Evolutionary conservation across 495 filamentous ascomycete species (phyloP).

Genomic region (Xylaria sp.): DNA sequence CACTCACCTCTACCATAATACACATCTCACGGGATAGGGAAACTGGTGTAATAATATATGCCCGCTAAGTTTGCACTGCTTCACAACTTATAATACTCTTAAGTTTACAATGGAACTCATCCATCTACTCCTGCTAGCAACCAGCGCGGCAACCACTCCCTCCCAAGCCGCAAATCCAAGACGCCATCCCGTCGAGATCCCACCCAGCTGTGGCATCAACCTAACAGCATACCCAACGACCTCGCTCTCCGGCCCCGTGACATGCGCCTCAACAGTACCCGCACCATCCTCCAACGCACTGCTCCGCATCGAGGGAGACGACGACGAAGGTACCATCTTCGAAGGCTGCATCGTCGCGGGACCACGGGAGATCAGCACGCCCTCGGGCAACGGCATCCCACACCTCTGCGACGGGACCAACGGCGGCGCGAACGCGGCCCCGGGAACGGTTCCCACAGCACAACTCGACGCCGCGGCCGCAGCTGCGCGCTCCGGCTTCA

Average conservation of each 20-base stretch:
- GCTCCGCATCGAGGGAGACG: not conserved
- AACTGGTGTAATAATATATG: not conserved
- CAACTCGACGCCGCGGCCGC: not conserved
- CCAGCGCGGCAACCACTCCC: not conserved
- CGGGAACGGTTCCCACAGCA: not conserved
- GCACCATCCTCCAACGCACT: not conserved
- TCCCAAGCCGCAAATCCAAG: not conserved
- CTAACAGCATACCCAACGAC: not conserved
- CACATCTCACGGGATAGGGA: not conserved
- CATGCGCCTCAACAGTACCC: not conserved
- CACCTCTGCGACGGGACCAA: not conserved
- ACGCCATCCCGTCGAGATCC: not conserved
- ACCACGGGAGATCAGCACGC: not conserved
- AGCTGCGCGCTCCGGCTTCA: not conserved
- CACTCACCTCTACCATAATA: no score
- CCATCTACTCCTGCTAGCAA: not conserved
- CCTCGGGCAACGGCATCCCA: not conserved
- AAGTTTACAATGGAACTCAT: not conserved
- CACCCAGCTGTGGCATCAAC: not conserved
- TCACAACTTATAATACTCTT: not conserved
- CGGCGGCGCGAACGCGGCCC: not conserved
- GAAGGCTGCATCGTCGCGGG: not conserved
- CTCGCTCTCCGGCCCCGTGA: not conserved
- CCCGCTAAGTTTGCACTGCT: not conserved
- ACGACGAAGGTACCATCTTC: not conserved